Conservation (phyloP, 2,329 filamentous ascomycete species). For the Pseudocercospora musae region DNA sequence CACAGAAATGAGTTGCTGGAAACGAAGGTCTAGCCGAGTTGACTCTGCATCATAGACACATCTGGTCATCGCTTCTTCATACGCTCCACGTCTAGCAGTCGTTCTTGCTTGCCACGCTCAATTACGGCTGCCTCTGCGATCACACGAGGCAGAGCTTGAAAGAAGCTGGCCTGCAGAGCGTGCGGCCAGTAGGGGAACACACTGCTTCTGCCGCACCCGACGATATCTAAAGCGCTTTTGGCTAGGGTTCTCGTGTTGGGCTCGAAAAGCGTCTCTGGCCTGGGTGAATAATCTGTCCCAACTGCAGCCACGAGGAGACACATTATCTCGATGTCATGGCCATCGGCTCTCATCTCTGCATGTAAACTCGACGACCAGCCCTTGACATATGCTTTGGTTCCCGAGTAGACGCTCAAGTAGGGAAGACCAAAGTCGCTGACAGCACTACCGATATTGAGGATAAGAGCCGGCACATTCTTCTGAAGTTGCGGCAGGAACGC, state of each 20-base stretch:
- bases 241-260: slow-evolving; percentile 23
- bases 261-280: slow-evolving; percentile 13
- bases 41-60: background rate
- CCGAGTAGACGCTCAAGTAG: slow-evolving; percentile 46
- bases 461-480: slow-evolving; percentile 42
- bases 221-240: slow-evolving; percentile 17
- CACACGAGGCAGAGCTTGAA: slow-evolving; percentile 18
- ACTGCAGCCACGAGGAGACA: slow-evolving; percentile 19
- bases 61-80: background rate
- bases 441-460: slow-evolving; percentile 52
- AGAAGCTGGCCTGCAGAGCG: slow-evolving; percentile 22
- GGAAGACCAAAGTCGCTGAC: slow-evolving; percentile 46
- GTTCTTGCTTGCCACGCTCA: background rate
- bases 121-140: background rate
- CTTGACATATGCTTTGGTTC: slow-evolving; percentile 47
- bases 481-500: slow-evolving; percentile 46
- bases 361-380: slow-evolving; percentile 41
- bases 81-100: background rate
- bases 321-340: slow-evolving; percentile 38
- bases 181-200: slow-evolving; percentile 30
- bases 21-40: too few relatives aligned
- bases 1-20: background rate
- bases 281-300: slow-evolving; percentile 18
- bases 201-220: slow-evolving; percentile 23
- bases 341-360: slow-evolving; percentile 43